These are phyloP conservation scores for Mrakia frigida DNA, from an alignment of 768 basidiomycete species.

Conservation along the genomic window DNA sequence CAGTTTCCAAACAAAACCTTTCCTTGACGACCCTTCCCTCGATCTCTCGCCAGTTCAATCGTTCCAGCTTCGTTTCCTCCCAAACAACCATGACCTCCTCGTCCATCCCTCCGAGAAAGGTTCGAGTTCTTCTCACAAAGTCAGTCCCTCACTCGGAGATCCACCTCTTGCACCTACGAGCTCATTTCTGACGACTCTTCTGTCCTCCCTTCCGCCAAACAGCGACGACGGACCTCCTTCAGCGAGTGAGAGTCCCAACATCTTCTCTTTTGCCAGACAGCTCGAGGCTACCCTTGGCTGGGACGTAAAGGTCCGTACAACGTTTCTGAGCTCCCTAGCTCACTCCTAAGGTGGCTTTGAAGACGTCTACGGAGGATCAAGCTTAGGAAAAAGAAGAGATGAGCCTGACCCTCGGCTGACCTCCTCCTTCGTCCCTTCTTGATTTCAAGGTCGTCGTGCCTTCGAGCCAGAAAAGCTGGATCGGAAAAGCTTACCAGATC, in stretches of 20 bases:
- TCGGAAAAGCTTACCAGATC: conserved; percentile 25
- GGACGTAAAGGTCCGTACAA: conserved; percentile 38
- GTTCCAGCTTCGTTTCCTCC: neutral
- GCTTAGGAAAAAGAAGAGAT: neutral
- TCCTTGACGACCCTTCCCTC: neutral
- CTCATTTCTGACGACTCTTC: neutral
- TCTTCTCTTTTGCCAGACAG: conserved; percentile 44
- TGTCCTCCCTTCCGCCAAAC: neutral
- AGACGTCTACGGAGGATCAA: neutral
- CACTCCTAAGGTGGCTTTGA: no score
- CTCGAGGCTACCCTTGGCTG: conserved; percentile 41
- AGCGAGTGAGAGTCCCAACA: conserved; percentile 43
- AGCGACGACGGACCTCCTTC: conserved; percentile 47
- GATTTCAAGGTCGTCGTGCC: conserved; percentile 43
- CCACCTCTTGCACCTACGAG: neutral
- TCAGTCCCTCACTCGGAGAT: neutral
- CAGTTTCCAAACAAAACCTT: no score
- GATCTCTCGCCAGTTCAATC: neutral
- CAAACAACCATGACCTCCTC: neutral
- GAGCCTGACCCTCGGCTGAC: neutral
- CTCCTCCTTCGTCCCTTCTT: neutral
- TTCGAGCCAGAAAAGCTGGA: conserved; percentile 45
- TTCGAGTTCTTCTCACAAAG: conserved; percentile 29
- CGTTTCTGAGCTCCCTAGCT: neutral
- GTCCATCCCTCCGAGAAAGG: neutral